Base-by-base conservation (phyloP, 768 basidiomycete species). In the Hygrophorus pudorinus region DNA sequence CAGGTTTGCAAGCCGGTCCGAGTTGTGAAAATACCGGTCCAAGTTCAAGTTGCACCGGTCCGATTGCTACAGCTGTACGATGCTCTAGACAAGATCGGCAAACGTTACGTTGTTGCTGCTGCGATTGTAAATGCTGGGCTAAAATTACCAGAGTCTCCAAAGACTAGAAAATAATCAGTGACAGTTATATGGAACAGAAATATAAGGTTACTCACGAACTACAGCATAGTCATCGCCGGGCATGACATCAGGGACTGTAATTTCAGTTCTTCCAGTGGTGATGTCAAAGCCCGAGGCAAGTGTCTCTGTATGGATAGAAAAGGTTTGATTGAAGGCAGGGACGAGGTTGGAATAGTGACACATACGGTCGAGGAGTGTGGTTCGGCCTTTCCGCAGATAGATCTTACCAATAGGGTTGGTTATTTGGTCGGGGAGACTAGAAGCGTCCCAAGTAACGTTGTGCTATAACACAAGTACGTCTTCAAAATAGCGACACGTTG, bases 111-210 rank as follows among this genome's bases (percentile, higher is more conserved):
- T 16, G 21, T 41, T 31, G 40, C 27, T 33, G 24, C 28, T 11
- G 17, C 33, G 36, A 50, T 68, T 6, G 54, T 45, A 31, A 66
- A 66, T 17, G 28, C 0, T 0, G 47, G 51, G 37, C 65, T 67
- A 46, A 46, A 68, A 49, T 75, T 64, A 13, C 72, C 73, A 36
- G 71, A 73, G 55, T 73, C 73, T 10, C 72, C 73, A 32, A 75
- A 64, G 39, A 76, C 73, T 75, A 41, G 24, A 31, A 9, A 36
- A 38, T 17, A 28, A 37, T 28, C 14, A 37, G 20, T 18, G 13
- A 39, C 34, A 42, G 41, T 34, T 42, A 41, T 42, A 43, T 37
- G 3, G 18, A 37, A 16, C 30, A 24, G 20, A 18, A 37, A 12
- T 2, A 14, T 31, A 17, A 21, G 4, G 29, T 13, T 42, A 71